phyloP scores from a whole-genome alignment of 2,329 filamentous ascomycete species.

The Neophaeococcomyces aloes region DNA sequence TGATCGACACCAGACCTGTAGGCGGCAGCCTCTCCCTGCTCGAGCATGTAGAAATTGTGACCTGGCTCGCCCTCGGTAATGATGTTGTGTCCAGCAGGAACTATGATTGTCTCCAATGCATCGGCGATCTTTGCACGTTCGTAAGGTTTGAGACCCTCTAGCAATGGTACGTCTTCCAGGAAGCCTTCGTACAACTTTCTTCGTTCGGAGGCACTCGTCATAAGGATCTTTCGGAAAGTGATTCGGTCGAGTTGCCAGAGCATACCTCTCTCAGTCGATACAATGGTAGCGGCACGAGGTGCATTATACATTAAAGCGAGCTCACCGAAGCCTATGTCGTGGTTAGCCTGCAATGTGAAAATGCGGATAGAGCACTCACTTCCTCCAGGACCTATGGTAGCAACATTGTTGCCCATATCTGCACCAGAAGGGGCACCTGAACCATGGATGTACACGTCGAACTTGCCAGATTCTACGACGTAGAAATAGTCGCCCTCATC shows the following conservation, averaged over 20 bases:
- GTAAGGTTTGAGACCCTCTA: slow-evolving; percentile 74
- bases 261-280: slow-evolving; percentile 65
- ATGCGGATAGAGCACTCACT: slow-evolving; percentile 30
- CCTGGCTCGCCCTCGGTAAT: slow-evolving; percentile 88
- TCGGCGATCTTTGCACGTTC: slow-evolving; percentile 97
- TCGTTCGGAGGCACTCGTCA: slow-evolving; percentile 95
- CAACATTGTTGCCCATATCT: slow-evolving; percentile 74
- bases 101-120: slow-evolving; percentile 84
- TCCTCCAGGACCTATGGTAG: slow-evolving; percentile 71
- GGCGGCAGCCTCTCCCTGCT: slow-evolving; percentile 75
- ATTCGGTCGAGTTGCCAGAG: slow-evolving; percentile 92
- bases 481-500: slow-evolving; percentile 98
- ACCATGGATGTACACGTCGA: slow-evolving; percentile 82
- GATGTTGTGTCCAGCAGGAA: slow-evolving; percentile 65
- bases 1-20: slow-evolving; percentile 63
- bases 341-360: background rate
- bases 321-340: slow-evolving; percentile 68
- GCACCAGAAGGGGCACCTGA: slow-evolving; percentile 69
- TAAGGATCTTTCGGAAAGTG: slow-evolving; percentile 93
- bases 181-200: slow-evolving; percentile 96
- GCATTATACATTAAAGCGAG: slow-evolving; percentile 98
- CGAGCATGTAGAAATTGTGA: slow-evolving; percentile 82
- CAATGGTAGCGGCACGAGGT: slow-evolving; percentile 84
- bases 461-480: slow-evolving; percentile 80
- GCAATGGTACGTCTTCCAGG: slow-evolving; percentile 81